Evolutionary conservation across 2,329 filamentous ascomycete genomes (phyloP), one percentile per base, ranked within the genome.

Genomic region (Alternaria tenuissima): DNA sequence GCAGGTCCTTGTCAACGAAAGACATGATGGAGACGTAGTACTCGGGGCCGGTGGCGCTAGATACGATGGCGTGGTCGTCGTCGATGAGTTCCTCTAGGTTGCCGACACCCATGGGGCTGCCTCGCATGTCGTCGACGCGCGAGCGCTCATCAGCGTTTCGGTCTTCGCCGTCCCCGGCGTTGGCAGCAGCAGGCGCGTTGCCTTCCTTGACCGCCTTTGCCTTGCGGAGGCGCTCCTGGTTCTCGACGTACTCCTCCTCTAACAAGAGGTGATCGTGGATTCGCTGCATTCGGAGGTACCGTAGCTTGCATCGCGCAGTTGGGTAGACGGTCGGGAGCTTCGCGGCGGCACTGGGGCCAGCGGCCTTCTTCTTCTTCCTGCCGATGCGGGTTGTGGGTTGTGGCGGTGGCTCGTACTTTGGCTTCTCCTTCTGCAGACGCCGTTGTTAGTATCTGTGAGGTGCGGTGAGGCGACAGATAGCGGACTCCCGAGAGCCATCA

Each of bases 1-100:
- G 86, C 4, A 99, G 88, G 75, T 99, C 95, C 82, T 99, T 99
- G 85, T 99, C 95, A 68, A 99, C 95, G 75, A 99, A 99, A 56
- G 94, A 97, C 95, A 98, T 98, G 86, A 99, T 99, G 71, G 94
- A 97, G 68, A 99, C 95, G 79, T 98, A 99, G 86, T 97, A 99
- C 80, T 99, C 95, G 1, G 95, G 95, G 0, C 95, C 95, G 7
- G 95, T 98, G 0, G 95, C 96, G 79, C 93, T 97, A 18, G 94
- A 97, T 36, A 99, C 95, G 76, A 99, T 99, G 64, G 95, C 95
- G 76, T 99, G 95, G 82, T 99, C 95, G 78, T 99, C 95, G 75
- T 99, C 95, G 76, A 99, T 99, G 84, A 99, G 91, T 84, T 99
- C 95, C 81, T 99, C 95, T 69, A 99, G 84, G 60, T 95, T 98